phyloP scores from a whole-genome alignment of 176 grass and related monocot species.

The Miscanthus lutarioriparius region DNA sequence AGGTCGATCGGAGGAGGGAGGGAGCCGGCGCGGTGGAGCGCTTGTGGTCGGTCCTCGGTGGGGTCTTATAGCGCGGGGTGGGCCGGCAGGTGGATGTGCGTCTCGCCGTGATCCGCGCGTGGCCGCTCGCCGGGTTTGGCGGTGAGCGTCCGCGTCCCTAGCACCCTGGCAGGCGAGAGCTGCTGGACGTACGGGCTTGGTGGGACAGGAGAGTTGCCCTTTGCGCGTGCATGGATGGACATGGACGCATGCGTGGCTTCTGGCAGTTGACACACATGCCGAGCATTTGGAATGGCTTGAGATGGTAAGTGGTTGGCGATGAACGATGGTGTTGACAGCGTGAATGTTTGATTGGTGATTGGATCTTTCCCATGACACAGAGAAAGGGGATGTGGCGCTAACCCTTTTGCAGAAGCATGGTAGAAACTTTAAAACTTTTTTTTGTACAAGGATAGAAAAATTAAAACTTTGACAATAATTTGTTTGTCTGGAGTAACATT shows the following conservation, averaged over 20 bases:
- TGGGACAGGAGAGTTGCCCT: neutral
- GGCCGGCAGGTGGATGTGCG: neutral
- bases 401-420: too few relatives aligned
- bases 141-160: neutral
- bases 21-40: neutral
- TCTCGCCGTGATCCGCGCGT: neutral
- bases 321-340: neutral
- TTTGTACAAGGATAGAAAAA: too few relatives aligned
- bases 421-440: too few relatives aligned
- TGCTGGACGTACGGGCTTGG: neutral
- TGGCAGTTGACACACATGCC: neutral
- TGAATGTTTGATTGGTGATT: neutral
- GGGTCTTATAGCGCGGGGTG: neutral
- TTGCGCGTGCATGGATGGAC: neutral
- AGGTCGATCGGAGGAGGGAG: neutral
- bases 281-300: neutral
- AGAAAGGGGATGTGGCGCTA: too few relatives aligned
- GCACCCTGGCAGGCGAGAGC: neutral
- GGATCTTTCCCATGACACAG: neutral
- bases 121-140: neutral
- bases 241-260: neutral
- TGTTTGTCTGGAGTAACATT: too few relatives aligned
- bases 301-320: neutral
- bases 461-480: too few relatives aligned
- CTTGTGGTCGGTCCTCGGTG: neutral